Percentiles rank a stretch among this genome's conserved stretches.
Evolutionary conservation across 2,329 filamentous ascomycete species (phyloP).

Genomic region (Periconia digitata): DNA sequence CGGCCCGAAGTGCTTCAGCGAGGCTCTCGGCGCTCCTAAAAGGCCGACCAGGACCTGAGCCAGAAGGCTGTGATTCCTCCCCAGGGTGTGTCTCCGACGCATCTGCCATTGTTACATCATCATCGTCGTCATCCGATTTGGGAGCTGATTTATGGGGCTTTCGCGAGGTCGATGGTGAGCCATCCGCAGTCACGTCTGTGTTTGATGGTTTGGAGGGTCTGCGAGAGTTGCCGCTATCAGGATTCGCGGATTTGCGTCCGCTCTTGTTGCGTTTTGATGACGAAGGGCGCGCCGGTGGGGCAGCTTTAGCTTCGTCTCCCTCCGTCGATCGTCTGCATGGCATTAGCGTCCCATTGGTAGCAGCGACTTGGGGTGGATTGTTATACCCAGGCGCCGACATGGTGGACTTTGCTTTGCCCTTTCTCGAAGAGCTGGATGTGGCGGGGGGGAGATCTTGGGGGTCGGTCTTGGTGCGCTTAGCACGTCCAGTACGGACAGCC

Average conservation of each 20-base stretch:
- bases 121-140: conserved; percentile 56
- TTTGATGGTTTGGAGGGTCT: conserved; percentile 17
- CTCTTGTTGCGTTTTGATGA: conserved; percentile 74
- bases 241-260: conserved; percentile 67
- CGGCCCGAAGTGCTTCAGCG: conserved; percentile 61
- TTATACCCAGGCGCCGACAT: conserved; percentile 75
- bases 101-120: conserved; percentile 72
- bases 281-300: conserved; percentile 55
- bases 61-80: conserved; percentile 38
- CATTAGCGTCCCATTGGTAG: conserved; percentile 19
- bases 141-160: conserved; percentile 35
- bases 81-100: conserved; percentile 64
- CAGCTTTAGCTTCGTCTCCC: conserved; percentile 64
- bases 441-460: conserved; percentile 49
- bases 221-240: conserved; percentile 46
- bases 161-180: conserved; percentile 33
- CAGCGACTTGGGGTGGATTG: conserved; percentile 3
- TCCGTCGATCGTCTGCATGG: conserved; percentile 61
- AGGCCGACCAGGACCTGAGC: conserved; percentile 30
- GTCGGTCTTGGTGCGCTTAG: conserved; percentile 66
- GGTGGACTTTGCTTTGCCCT: conserved; percentile 61
- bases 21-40: conserved; percentile 60
- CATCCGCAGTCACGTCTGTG: conserved; percentile 25
- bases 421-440: conserved; percentile 55
- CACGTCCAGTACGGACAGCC: conserved; percentile 38